Evolutionary conservation across 306 rosid species (phyloP), one percentile per base, ranked within the genome.

Genomic region (Echinosophora koreensis): DNA sequence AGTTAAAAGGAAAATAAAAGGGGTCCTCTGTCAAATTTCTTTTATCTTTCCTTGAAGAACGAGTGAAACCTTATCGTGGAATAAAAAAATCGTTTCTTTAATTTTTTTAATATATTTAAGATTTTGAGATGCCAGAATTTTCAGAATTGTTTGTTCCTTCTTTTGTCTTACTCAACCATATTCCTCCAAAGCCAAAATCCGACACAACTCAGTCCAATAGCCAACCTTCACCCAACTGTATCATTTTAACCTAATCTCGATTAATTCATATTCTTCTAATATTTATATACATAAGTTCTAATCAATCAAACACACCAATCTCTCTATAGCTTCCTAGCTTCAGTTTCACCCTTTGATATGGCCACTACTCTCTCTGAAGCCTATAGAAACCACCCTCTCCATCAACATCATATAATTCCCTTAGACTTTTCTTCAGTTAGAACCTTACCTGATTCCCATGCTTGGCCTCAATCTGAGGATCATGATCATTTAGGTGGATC

Each of bases 391-490:
- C 44, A 69, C 27, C 86, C 88, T 76, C 86, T 80, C 27, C 80
- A 61, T 37, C 90, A 77, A 13, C 58, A 78, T 6, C 92, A 91
- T 16, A 85, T 87, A 34, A 69, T 73, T 5, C 98, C 97, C 32
- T 37, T 89, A 2, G 98, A 91, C 71, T 91, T 88, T 13, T 63
- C 84, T 44, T 86, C 96, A 1, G 13, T 77, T 4, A 32, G 51
- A 11, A 71, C 88, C 44, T 42, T 90, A 5, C 98, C 98, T 0
- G 97, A 92, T 0, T 87, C 98, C 0, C 93, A 94, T 59, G 82
- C 85, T 17, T 92, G 98, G 98, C 39, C 81, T 13, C 62, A 57
- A 8, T 54, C 80, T 6, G 78, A 47, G 5, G 72, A 37, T 54
- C 35, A 17, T 55, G 15, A 32, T 49, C 8, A 30, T 18, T 52